These are phyloP conservation scores for Rhododendron mucronatum DNA, from an alignment of 148 eudicot genomes.

Conservation along the genomic window DNA sequence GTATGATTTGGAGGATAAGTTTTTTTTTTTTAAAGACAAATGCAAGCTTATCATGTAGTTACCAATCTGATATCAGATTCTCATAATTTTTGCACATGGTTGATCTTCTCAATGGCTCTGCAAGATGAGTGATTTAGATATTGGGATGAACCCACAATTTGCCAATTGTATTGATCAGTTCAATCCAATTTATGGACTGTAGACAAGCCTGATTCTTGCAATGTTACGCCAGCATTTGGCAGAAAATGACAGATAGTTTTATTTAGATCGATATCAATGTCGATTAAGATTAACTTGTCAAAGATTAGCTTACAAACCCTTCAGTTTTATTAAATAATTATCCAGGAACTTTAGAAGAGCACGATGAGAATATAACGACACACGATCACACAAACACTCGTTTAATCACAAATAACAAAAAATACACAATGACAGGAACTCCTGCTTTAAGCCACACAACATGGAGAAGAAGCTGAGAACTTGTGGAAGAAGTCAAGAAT, in stretches of 20 bases:
- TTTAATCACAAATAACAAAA: background rate
- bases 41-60: background rate
- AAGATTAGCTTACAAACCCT: background rate
- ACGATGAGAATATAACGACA: background rate
- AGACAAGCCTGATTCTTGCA: background rate
- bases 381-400: background rate
- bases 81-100: background rate
- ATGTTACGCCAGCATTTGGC: background rate
- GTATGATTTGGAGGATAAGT: background rate
- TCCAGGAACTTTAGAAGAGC: background rate
- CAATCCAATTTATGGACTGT: background rate
- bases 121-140: background rate
- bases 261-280: background rate
- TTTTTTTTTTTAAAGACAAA: background rate
- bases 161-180: background rate
- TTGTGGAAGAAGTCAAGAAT: constrained; percentile 29
- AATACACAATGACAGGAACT: background rate
- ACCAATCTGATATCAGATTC: background rate
- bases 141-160: background rate
- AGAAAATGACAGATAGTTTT: background rate
- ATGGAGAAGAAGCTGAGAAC: constrained; percentile 12
- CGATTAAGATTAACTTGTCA: background rate
- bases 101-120: background rate
- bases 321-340: background rate
- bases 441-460: constrained; percentile 3